A percentile compares a stretch with the other conserved stretches of the same genome.
phyloP scores from a whole-genome alignment of 192 early-diverging fungal species.

The Dimargaris cristalligena region DNA sequence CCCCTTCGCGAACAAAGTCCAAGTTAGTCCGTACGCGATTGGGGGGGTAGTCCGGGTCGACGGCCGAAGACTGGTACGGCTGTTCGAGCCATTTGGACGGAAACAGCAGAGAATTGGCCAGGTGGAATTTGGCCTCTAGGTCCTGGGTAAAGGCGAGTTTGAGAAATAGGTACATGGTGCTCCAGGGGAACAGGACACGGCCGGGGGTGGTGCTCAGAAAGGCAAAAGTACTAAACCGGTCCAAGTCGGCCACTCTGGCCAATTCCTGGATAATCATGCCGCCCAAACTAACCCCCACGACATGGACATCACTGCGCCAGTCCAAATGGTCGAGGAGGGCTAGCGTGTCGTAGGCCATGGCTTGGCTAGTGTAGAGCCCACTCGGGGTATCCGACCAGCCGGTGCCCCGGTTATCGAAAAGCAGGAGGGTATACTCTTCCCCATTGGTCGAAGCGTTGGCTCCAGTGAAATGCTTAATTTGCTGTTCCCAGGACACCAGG shows the following conservation, averaged over 20 bases:
- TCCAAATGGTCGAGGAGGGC: not conserved
- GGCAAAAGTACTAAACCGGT: not conserved
- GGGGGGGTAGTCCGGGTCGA: not conserved
- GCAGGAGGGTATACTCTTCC: not conserved
- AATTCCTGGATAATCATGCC: conserved; percentile 7
- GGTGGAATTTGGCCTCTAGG: not conserved
- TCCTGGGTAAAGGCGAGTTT: not conserved
- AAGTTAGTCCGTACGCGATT: not conserved
- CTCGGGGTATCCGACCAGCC: not conserved
- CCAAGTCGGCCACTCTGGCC: too few species aligned
- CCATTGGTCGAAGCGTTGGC: not conserved
- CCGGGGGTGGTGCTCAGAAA: conserved; percentile 4
- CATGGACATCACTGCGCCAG: not conserved
- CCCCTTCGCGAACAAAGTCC: not conserved
- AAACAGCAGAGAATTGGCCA: not conserved
- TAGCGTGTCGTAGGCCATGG: conserved; percentile 1
- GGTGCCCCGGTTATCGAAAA: not conserved
- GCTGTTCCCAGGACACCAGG: not conserved
- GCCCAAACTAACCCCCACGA: conserved; percentile 4
- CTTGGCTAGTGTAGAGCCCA: not conserved
- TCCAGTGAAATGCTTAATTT: not conserved
- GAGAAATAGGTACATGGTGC: not conserved
- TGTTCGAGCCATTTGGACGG: not conserved
- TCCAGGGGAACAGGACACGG: not conserved
- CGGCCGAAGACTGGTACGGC: not conserved